A percentile compares a stretch with the other conserved stretches of the same genome.
Conservation (phyloP, 2,329 filamentous ascomycete species). For the Xylariales sp. region DNA sequence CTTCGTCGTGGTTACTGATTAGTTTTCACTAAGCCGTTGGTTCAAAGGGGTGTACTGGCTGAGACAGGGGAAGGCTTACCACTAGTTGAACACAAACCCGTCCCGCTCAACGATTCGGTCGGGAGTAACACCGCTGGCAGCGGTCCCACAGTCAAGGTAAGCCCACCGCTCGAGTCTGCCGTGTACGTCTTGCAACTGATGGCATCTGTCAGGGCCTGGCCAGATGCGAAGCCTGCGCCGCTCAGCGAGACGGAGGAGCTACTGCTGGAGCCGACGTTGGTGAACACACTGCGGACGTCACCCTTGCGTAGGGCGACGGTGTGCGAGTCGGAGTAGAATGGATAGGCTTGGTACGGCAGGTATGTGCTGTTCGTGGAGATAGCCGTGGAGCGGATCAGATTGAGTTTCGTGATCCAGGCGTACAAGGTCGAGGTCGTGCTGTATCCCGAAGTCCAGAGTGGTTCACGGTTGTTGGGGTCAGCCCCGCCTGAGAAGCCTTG, state of each 20-base stretch:
- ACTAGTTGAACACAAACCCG: too few species aligned
- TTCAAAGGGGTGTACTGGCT: not conserved
- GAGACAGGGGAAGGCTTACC: too few species aligned
- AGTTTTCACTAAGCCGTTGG: slow-evolving; percentile 6
- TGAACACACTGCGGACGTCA: slow-evolving; percentile 34
- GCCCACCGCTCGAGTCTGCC: slow-evolving; percentile 35
- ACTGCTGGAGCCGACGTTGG: slow-evolving; percentile 31
- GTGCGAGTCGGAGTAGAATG: slow-evolving; percentile 33
- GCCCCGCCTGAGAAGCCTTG: slow-evolving; percentile 42
- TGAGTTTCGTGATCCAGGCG: slow-evolving; percentile 39
- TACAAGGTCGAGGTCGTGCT: slow-evolving; percentile 39
- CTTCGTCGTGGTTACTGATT: slow-evolving; percentile 1
- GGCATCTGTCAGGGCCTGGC: slow-evolving; percentile 33
- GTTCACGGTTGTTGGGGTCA: slow-evolving; percentile 43
- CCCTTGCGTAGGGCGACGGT: slow-evolving; percentile 44
- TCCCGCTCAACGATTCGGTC: not conserved
- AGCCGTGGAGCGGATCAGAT: slow-evolving; percentile 43
- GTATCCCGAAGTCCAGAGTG: slow-evolving; percentile 44
- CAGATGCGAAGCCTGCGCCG: slow-evolving; percentile 32
- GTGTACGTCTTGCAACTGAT: slow-evolving; percentile 38
- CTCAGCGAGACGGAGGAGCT: slow-evolving; percentile 29
- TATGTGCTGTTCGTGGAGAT: slow-evolving; percentile 34
- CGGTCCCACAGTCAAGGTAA: slow-evolving; percentile 19
- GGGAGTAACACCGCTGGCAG: not conserved
- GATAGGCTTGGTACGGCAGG: slow-evolving; percentile 31